Conservation (phyloP, 805 yeast species). For the Lachancea lanzarotensis region DNA sequence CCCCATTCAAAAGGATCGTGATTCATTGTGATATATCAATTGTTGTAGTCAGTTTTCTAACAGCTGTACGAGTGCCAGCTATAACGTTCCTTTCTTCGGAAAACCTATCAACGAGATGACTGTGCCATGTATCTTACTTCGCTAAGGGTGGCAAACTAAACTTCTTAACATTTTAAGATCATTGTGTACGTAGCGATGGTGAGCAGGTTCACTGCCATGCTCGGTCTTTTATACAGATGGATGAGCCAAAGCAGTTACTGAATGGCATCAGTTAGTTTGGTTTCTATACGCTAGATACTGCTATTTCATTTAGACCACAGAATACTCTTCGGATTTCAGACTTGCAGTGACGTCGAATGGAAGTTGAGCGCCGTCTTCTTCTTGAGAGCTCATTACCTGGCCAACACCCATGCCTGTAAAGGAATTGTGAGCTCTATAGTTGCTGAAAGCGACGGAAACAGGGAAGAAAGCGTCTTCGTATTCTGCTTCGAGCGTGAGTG, state of each 20-base stretch:
- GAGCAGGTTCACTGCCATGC: not conserved
- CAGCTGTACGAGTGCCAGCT: not conserved
- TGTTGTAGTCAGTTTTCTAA: not conserved
- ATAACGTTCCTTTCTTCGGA: no score
- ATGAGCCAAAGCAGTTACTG: not conserved
- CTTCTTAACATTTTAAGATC: not conserved
- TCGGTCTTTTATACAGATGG: not conserved
- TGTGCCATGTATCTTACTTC: no score
- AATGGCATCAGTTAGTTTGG: no score
- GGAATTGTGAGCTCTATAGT: conserved; percentile 42
- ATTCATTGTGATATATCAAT: conserved; percentile 48
- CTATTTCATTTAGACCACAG: conserved; percentile 33
- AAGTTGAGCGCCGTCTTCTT: conserved; percentile 45
- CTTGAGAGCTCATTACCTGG: conserved; percentile 45
- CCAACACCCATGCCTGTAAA: conserved; percentile 62
- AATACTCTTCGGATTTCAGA: conserved; percentile 52
- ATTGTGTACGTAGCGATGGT: not conserved
- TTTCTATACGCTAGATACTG: no score
- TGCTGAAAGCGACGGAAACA: conserved; percentile 59
- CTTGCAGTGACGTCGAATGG: conserved; percentile 64
- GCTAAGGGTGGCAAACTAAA: conserved; percentile 7
- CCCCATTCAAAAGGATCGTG: conserved; percentile 97
- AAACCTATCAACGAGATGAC: no score
- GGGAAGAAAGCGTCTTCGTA: conserved; percentile 88
- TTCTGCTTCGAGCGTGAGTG: conserved; percentile 65